Evolutionary conservation across 1,139 yeast genomes (phyloP), one percentile per base, ranked within the genome.

Genomic region (Chernovozyma sophiae-reginae): DNA sequence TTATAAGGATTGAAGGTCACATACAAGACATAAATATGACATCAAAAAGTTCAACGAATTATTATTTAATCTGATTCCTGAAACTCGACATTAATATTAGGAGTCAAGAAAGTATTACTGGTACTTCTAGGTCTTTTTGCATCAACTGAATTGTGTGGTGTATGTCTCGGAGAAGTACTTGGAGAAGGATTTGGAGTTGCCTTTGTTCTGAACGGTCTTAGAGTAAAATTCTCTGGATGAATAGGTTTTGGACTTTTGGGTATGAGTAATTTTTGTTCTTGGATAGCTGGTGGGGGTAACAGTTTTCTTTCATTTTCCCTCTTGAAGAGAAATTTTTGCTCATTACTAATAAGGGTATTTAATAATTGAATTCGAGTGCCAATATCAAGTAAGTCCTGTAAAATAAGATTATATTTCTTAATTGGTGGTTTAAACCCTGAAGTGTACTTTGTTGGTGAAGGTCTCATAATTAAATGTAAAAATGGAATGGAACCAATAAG

Each of bases 181-280:
- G 74, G 76, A 0, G 73, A 64, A 1, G 74, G 71, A 18, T 55
- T 49, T 8, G 75, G 74, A 1, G 74, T 68, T 1, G 59, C 53
- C 24, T 57, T 61, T 0, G 75, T 70, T 36, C 67, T 56, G 44
- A 70, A 70, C 4, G 75, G 75, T 34, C 76, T 52, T 36, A 68
- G 56, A 1, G 70, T 48, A 43, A 70, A 69, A 35, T 53, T 58
- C 4, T 65, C 73, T 6, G 42, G 49, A 36, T 38, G 37, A 34
- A 48, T 45, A 5, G 57, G 55, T 13, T 48, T 45, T 10, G 62
- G 59, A 34, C 55, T 52, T 22, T 45, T 43, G 19, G 54, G 53
- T 10, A 43, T 19, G 12, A 30, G 33, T 16, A 42, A 16, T 18
- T 26, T 29, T 15, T 32, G 33, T 4, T 36, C 36, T 5, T 56